A percentile compares a stretch with the other conserved stretches of the same genome.
These are phyloP conservation scores for Pythium oligandrum DNA, from an alignment of 352 stramenopile species.

Conservation along the genomic window DNA sequence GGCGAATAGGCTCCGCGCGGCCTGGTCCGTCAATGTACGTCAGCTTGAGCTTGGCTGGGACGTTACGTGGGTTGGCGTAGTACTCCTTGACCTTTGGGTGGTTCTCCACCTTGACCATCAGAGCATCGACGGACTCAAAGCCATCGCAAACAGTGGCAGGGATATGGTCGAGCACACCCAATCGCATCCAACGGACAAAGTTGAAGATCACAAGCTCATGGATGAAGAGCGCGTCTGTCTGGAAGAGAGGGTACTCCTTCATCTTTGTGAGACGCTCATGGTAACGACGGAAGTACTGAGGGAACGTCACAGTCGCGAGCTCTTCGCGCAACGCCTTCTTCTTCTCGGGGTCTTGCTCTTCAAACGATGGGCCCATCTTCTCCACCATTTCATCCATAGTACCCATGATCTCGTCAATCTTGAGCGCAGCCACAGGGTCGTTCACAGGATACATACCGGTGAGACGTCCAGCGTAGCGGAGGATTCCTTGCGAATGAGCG, in stretches of 20 bases:
- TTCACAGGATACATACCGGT: conserved; percentile 29
- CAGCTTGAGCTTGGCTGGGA: conserved; percentile 37
- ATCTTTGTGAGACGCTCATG: conserved; percentile 28
- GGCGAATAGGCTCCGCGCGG: conserved; percentile 41
- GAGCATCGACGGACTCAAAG: conserved; percentile 12
- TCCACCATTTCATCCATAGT: conserved; percentile 23
- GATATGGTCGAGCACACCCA: conserved; percentile 27
- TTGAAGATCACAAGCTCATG: conserved; percentile 24
- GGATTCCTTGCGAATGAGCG: conserved; percentile 27
- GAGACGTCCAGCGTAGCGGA: conserved; percentile 33
- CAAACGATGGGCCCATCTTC: conserved; percentile 18
- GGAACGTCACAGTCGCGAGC: conserved; percentile 20
- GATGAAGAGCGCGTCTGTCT: conserved; percentile 17
- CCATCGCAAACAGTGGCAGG: conserved; percentile 20
- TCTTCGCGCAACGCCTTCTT: conserved; percentile 29
- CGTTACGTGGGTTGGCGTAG: conserved; percentile 20
- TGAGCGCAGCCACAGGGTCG: conserved; percentile 20
- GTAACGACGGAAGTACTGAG: conserved; percentile 18
- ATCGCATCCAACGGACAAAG: conserved; percentile 20
- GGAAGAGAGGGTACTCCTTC: conserved; percentile 17
- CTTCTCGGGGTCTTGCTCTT: conserved; percentile 26
- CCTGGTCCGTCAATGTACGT: conserved; percentile 52
- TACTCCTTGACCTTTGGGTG: conserved; percentile 32
- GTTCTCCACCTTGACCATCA: conserved; percentile 15
- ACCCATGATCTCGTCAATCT: conserved; percentile 28